phyloP scores from a whole-genome alignment of 1,139 yeast genomes.

The Magnusiomyces magnusii region DNA sequence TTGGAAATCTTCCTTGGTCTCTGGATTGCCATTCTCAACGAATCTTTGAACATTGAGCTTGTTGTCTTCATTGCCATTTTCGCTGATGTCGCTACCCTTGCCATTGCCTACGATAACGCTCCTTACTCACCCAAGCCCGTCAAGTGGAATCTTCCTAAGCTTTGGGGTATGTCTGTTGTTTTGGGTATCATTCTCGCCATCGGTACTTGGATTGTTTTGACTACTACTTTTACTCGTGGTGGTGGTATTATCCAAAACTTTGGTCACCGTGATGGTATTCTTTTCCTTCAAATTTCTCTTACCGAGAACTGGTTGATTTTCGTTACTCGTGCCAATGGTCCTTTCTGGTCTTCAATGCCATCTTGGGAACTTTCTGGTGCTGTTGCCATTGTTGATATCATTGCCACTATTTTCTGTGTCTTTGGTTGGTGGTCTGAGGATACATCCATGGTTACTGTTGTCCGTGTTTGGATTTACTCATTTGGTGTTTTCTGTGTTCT shows the following conservation, averaged over 20 bases:
- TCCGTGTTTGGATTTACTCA: conserved; percentile 60
- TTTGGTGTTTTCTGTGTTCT: conserved; percentile 64
- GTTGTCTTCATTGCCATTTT: conserved; percentile 69
- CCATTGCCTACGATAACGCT: conserved; percentile 80
- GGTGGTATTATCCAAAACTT: conserved; percentile 65
- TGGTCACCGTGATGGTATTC: conserved; percentile 61
- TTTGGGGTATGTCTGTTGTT: conserved; percentile 69
- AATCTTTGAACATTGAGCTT: conserved; percentile 56
- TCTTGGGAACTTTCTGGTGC: conserved; percentile 72
- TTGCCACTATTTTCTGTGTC: conserved; percentile 62
- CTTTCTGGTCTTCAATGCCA: conserved; percentile 65
- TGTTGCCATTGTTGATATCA: conserved; percentile 57
- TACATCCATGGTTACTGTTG: conserved; percentile 60
- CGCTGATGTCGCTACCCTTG: conserved; percentile 72
- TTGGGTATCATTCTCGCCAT: conserved; percentile 60
- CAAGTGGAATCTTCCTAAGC: conserved; percentile 93
- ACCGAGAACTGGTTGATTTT: conserved; percentile 76
- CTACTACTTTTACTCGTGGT: conserved; percentile 55
- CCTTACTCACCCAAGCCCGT: conserved; percentile 96
- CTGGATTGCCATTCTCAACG: conserved; percentile 65
- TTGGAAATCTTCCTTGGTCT: conserved; percentile 60
- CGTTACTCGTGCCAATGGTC: conserved; percentile 74
- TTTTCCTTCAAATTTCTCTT: conserved; percentile 65
- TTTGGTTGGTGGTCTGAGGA: conserved; percentile 69
- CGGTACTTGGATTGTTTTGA: conserved; percentile 68